Percentiles rank a stretch among this genome's conserved stretches.
These are phyloP conservation scores for Ascochyta lentis DNA, from an alignment of 2,329 filamentous ascomycete species.

Conservation along the genomic window DNA sequence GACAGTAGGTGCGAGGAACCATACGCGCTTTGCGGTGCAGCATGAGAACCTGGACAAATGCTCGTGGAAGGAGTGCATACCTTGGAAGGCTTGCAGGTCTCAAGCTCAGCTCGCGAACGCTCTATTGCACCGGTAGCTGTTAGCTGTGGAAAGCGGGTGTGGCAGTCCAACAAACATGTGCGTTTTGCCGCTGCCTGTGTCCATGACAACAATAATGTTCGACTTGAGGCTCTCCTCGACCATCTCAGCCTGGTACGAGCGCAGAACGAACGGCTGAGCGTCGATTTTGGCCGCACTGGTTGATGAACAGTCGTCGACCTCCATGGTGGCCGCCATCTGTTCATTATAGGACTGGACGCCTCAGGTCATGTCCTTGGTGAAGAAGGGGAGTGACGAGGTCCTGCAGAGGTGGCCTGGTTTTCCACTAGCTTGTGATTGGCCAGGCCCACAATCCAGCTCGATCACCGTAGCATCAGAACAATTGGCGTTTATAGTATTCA, in stretches of 20 bases:
- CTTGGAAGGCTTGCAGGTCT: constrained; percentile 46
- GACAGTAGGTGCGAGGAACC: constrained; percentile 56
- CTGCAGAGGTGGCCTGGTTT: neutral
- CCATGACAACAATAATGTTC: constrained; percentile 59
- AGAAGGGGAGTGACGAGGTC: constrained; percentile 2
- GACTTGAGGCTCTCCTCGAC: constrained; percentile 52
- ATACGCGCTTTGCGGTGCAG: constrained; percentile 46
- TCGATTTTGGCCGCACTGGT: constrained; percentile 5
- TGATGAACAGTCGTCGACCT: constrained; percentile 10
- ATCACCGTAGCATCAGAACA: neutral
- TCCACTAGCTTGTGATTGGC: constrained; percentile 14
- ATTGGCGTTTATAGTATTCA: neutral
- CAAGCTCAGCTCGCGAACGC: constrained; percentile 53
- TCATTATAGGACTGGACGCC: neutral
- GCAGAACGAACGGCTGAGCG: constrained; percentile 39
- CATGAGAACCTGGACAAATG: constrained; percentile 1
- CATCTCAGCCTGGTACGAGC: constrained; percentile 59
- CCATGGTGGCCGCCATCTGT: constrained; percentile 4
- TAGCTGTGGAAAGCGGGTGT: constrained; percentile 5
- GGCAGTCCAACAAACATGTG: constrained; percentile 43
- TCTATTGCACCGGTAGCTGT: constrained; percentile 48
- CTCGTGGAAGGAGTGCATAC: constrained; percentile 28
- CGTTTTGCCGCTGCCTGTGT: constrained; percentile 59
- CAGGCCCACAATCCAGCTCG: constrained; percentile 4
- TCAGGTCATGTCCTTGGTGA: neutral